phyloP scores from a whole-genome alignment of 441 rosid species.

The Kokia cookei region DNA sequence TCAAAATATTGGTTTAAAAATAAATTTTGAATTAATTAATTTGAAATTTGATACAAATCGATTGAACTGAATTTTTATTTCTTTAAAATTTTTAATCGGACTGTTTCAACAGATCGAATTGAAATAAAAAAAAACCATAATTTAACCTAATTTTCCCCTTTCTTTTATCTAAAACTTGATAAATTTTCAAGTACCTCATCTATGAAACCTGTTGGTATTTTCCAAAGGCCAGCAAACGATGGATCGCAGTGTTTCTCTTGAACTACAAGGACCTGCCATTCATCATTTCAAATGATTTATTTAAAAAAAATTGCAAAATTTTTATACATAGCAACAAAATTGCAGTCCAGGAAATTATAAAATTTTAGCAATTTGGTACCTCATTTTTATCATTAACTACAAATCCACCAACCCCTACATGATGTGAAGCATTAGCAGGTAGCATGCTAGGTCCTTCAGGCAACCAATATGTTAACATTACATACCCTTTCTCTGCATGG shows the following conservation, averaged over 20 bases:
- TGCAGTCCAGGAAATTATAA: too few species aligned
- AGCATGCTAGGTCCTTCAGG: constrained; percentile 82
- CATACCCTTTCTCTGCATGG: constrained; percentile 80
- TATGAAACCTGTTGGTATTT: constrained; percentile 92
- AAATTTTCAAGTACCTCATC: constrained; percentile 40
- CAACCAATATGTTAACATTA: constrained; percentile 90
- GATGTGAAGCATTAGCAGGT: constrained; percentile 94
- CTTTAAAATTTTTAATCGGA: too few species aligned
- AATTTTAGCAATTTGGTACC: constrained; percentile 24
- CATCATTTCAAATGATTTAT: neutral
- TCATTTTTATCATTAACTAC: constrained; percentile 71
- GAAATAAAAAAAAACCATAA: too few species aligned
- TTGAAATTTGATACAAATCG: too few species aligned
- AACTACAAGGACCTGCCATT: constrained; percentile 81
- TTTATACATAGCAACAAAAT: too few species aligned
- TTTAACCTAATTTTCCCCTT: neutral
- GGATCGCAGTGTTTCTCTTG: constrained; percentile 81
- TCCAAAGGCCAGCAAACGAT: constrained; percentile 59
- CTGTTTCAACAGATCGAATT: too few species aligned
- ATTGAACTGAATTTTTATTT: too few species aligned
- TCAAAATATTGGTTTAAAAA: too few species aligned
- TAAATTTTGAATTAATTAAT: too few species aligned
- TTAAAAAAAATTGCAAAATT: neutral
- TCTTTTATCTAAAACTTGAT: neutral
- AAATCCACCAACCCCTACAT: constrained; percentile 93